phyloP scores from a whole-genome alignment of 768 basidiomycete species.

The Lactifluus subvellereus region DNA sequence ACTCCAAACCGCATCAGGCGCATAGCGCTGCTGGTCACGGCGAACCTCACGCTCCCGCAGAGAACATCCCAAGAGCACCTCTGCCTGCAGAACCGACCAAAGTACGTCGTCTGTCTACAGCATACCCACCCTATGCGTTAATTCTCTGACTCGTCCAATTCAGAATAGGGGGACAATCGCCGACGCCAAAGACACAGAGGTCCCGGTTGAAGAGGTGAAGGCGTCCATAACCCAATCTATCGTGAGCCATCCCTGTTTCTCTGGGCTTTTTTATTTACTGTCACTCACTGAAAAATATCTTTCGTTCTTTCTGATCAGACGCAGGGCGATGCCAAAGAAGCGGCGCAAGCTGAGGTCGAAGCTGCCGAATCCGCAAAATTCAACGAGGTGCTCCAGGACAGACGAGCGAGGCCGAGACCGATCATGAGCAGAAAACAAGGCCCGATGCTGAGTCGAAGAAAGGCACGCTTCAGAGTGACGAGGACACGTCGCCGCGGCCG shows the following conservation, averaged over 20 bases:
- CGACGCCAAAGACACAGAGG: constrained; percentile 28
- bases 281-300: neutral
- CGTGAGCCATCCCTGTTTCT: constrained; percentile 9
- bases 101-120: neutral
- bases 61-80: constrained; percentile 41
- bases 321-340: constrained; percentile 26
- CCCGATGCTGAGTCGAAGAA: constrained; percentile 19
- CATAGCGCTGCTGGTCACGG: constrained; percentile 53
- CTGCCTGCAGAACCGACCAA: neutral
- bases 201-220: constrained; percentile 27
- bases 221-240: constrained; percentile 26
- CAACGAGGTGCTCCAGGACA: constrained; percentile 25
- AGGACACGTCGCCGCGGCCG: constrained; percentile 15
- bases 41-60: constrained; percentile 45
- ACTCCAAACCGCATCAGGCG: constrained; percentile 28
- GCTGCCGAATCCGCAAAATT: constrained; percentile 17
- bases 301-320: constrained; percentile 14
- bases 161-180: constrained; percentile 20
- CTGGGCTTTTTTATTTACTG: neutral
- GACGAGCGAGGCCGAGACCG: constrained; percentile 25
- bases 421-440: constrained; percentile 26
- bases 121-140: no score
- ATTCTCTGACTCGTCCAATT: neutral
- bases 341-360: constrained; percentile 25
- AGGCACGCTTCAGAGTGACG: constrained; percentile 23